These are phyloP conservation scores for Alternaria gaisen DNA, from an alignment of 2,329 filamentous ascomycete species.

Conservation along the genomic window DNA sequence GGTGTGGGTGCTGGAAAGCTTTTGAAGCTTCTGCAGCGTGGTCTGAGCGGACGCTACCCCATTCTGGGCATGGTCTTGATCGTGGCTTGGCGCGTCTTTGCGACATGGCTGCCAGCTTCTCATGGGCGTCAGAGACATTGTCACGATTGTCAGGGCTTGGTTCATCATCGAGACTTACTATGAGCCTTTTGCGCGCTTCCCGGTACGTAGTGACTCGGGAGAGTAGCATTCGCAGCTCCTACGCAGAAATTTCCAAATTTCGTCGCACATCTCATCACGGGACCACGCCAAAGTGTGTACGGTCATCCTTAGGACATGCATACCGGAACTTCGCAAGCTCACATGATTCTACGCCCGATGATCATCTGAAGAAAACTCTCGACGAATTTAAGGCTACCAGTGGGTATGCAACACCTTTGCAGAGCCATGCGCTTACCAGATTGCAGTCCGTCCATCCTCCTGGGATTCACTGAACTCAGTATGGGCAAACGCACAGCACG, in stretches of 20 bases:
- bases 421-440: slow-evolving; percentile 12
- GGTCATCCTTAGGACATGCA: slow-evolving; percentile 18
- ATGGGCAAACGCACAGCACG: slow-evolving; percentile 38
- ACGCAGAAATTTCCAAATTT: slow-evolving; percentile 47
- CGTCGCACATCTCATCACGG: slow-evolving; percentile 41
- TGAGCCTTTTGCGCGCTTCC: slow-evolving; percentile 36
- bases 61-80: slow-evolving; percentile 28
- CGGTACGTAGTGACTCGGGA: slow-evolving; percentile 22
- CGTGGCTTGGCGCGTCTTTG: slow-evolving; percentile 22
- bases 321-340: slow-evolving; percentile 26
- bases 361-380: slow-evolving; percentile 34
- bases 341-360: slow-evolving; percentile 20
- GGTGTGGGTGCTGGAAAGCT: slow-evolving; percentile 38
- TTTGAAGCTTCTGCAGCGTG: slow-evolving; percentile 40
- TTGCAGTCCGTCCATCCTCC: slow-evolving; percentile 19
- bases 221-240: slow-evolving; percentile 38
- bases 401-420: slow-evolving; percentile 23
- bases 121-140: not conserved
- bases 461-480: slow-evolving; percentile 45
- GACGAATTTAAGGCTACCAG: slow-evolving; percentile 45
- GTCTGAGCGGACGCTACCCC: slow-evolving; percentile 32
- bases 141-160: not conserved
- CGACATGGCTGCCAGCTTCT: slow-evolving; percentile 3
- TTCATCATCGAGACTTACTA: slow-evolving; percentile 1
- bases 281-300: slow-evolving; percentile 27